phyloP scores from a whole-genome alignment of 2,329 filamentous ascomycete species.

The Cyphellophora attinorum region DNA sequence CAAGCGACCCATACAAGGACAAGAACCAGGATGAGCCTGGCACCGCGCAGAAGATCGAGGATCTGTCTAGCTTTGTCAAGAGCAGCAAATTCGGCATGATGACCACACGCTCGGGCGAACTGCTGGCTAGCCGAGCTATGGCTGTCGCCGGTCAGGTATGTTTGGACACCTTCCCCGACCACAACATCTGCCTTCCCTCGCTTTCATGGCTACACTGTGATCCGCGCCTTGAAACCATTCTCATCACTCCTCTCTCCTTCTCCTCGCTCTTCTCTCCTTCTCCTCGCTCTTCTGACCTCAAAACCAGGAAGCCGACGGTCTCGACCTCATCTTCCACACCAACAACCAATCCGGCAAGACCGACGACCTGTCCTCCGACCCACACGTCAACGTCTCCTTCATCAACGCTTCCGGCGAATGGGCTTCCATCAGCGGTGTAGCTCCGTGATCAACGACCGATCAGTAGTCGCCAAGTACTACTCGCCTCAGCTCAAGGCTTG shows the following conservation, averaged over 20 bases:
- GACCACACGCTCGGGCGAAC: slow-evolving; percentile 62
- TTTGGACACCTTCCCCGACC: no score
- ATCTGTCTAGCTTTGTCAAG: slow-evolving; percentile 60
- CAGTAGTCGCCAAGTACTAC: slow-evolving; percentile 65
- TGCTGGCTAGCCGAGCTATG: slow-evolving; percentile 77
- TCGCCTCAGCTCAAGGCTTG: slow-evolving; percentile 66
- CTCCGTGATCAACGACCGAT: slow-evolving; percentile 60
- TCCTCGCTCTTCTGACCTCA: slow-evolving; percentile 2
- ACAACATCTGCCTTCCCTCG: no score
- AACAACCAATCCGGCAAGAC: slow-evolving; percentile 88
- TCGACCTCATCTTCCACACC: slow-evolving; percentile 82
- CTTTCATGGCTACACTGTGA: no score
- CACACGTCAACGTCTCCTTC: slow-evolving; percentile 74
- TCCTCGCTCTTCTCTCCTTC: not conserved
- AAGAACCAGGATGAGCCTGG: slow-evolving; percentile 64
- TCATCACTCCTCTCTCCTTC: not conserved
- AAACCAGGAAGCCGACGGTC: slow-evolving; percentile 63
- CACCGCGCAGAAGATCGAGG: slow-evolving; percentile 66
- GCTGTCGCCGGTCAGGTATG: slow-evolving; percentile 66
- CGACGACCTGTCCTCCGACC: slow-evolving; percentile 62
- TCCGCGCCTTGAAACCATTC: not conserved
- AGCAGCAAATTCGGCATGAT: slow-evolving; percentile 79
- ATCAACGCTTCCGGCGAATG: slow-evolving; percentile 68
- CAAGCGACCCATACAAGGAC: slow-evolving; percentile 70
- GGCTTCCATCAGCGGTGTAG: slow-evolving; percentile 73